These are phyloP conservation scores for Ensete ventricosum DNA, from an alignment of 176 grass and related monocot genomes.

Conservation along the genomic window DNA sequence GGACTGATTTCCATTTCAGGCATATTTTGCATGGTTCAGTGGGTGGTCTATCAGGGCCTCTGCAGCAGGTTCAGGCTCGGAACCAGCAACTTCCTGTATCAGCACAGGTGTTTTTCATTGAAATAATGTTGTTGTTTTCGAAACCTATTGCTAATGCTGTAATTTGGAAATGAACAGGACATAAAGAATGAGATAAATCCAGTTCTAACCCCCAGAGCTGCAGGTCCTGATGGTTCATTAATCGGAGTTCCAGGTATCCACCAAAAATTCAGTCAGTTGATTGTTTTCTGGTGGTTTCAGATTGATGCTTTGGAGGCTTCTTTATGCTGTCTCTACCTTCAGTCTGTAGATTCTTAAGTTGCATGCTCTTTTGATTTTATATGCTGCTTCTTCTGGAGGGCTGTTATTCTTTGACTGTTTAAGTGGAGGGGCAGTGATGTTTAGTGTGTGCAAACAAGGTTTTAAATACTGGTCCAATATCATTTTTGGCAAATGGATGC, in stretches of 20 bases:
- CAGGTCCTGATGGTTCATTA: slow-evolving; percentile 71
- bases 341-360: neutral
- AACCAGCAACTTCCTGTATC: slow-evolving; percentile 79
- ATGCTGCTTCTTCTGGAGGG: neutral
- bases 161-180: slow-evolving; percentile 39
- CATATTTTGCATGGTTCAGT: slow-evolving; percentile 79
- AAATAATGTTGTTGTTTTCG: neutral
- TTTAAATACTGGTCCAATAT: no score
- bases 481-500: no score
- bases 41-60: slow-evolving; percentile 68
- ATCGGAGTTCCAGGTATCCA: slow-evolving; percentile 76
- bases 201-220: slow-evolving; percentile 64
- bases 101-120: slow-evolving; percentile 38
- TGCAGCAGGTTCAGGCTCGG: slow-evolving; percentile 83
- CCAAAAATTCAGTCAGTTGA: neutral
- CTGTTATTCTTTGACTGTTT: no score
- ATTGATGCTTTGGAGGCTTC: neutral
- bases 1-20: slow-evolving; percentile 22
- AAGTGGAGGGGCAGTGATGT: neutral
- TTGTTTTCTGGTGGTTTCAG: neutral
- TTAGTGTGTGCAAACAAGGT: neutral
- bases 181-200: slow-evolving; percentile 94
- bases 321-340: neutral
- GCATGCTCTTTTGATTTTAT: neutral
- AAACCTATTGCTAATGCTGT: slow-evolving; percentile 14